Evolutionary conservation across 345 rosid genomes (phyloP).

Genomic region (Raphanus sativus): DNA sequence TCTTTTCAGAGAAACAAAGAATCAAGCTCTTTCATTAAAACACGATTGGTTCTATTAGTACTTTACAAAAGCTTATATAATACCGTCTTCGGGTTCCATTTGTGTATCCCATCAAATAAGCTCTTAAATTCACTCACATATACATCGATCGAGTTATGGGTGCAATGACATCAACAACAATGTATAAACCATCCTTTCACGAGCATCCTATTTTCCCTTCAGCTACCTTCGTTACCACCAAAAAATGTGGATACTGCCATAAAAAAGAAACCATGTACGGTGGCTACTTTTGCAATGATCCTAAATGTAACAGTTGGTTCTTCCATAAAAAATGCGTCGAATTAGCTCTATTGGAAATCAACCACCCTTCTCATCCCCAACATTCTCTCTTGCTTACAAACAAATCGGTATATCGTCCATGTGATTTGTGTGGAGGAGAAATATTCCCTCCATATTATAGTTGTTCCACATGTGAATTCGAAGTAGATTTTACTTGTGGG

Average conservation of each 20-base stretch:
- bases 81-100: not conserved
- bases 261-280: not conserved
- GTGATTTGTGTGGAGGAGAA: not conserved
- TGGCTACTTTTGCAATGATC: not conserved
- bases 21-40: too few species aligned
- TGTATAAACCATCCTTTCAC: not conserved
- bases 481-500: slow-evolving; percentile 7
- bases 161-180: not conserved
- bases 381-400: not conserved
- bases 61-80: not conserved
- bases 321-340: not conserved
- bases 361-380: not conserved
- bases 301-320: not conserved
- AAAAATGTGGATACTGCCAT: not conserved
- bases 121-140: not conserved
- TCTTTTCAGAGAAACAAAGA: too few species aligned
- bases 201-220: not conserved
- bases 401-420: not conserved
- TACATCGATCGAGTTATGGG: not conserved
- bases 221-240: not conserved
- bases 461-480: not conserved
- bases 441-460: not conserved
- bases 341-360: not conserved
- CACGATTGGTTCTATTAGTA: not conserved
- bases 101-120: not conserved